These are phyloP conservation scores for Pleoardoris graminearum DNA, from an alignment of 2,329 filamentous ascomycete species.

Conservation along the genomic window DNA sequence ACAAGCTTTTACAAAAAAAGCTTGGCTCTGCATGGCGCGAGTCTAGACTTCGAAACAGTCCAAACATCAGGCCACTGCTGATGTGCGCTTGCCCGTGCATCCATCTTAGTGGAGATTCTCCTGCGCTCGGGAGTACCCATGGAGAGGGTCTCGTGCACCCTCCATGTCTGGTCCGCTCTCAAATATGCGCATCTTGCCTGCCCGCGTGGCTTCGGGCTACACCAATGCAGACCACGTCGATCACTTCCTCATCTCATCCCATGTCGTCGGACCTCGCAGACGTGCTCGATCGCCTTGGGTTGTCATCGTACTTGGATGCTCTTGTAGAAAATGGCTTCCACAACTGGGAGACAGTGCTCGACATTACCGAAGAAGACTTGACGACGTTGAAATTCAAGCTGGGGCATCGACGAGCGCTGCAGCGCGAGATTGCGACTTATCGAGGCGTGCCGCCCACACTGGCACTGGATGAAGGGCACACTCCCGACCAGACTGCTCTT, in stretches of 20 bases:
- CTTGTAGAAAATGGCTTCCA: constrained; percentile 44
- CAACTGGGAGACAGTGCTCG: constrained; percentile 44
- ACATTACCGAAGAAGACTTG: constrained; percentile 48
- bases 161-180: constrained; percentile 1
- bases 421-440: constrained; percentile 46
- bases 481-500: constrained; percentile 26
- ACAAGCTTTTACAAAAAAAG: constrained; percentile 3
- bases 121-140: neutral
- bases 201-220: constrained; percentile 4
- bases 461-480: constrained; percentile 28
- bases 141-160: constrained; percentile 1
- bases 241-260: constrained; percentile 21
- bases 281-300: constrained; percentile 37
- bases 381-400: constrained; percentile 44
- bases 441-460: constrained; percentile 35
- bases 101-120: neutral
- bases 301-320: constrained; percentile 31
- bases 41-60: neutral
- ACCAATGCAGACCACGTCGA: constrained; percentile 21
- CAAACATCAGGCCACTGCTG: constrained; percentile 1
- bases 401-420: constrained; percentile 44
- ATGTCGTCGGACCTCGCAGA: constrained; percentile 30
- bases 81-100: neutral
- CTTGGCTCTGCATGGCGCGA: constrained; percentile 1
- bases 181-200: neutral